phyloP scores from a whole-genome alignment of 2,329 filamentous ascomycete genomes.

The Coleophoma eucalyptorum region DNA sequence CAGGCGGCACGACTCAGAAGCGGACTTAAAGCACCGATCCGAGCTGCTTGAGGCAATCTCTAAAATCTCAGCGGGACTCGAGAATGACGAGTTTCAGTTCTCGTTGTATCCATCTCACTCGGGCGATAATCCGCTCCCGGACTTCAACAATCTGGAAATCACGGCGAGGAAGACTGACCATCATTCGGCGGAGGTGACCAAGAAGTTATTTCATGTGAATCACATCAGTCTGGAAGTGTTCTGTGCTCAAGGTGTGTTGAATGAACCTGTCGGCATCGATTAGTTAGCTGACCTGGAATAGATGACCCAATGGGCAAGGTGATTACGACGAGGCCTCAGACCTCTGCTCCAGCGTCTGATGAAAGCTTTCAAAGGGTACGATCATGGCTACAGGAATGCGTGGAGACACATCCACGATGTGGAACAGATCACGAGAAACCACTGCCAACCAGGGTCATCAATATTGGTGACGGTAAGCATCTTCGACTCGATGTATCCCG shows the following conservation, averaged over 20 bases:
- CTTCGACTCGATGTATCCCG: neutral
- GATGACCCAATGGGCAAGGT: neutral
- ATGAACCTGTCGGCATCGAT: too few species aligned
- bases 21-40: neutral
- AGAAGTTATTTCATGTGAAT: neutral
- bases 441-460: neutral
- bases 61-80: neutral
- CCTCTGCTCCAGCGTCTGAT: neutral
- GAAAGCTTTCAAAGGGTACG: neutral
- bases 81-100: neutral
- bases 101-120: neutral
- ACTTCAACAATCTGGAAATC: neutral
- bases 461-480: neutral
- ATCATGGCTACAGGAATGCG: neutral
- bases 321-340: neutral
- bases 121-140: neutral
- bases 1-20: neutral
- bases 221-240: neutral
- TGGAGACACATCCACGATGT: neutral
- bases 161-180: neutral
- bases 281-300: neutral
- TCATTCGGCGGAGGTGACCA: neutral
- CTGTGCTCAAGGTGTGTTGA: neutral
- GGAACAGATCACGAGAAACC: neutral
- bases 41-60: neutral